These are phyloP conservation scores for Daldinia eschscholtzii DNA, from an alignment of 2,329 filamentous ascomycete genomes.

Conservation along the genomic window DNA sequence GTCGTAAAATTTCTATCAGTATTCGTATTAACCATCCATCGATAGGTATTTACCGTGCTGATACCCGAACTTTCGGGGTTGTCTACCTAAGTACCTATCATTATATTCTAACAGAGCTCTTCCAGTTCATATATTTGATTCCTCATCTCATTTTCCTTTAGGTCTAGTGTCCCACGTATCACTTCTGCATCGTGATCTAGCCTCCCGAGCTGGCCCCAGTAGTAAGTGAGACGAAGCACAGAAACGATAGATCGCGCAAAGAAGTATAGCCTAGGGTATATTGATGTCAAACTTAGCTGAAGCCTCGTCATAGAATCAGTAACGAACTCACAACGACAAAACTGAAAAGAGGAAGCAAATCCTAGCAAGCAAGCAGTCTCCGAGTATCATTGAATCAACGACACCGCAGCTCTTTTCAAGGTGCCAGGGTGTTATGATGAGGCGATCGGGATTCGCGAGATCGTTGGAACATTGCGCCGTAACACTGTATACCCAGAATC, in stretches of 20 bases:
- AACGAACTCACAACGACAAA: constrained; percentile 36
- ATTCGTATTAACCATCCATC: not conserved
- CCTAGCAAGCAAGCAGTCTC: constrained; percentile 33
- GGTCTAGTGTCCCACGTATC: not conserved
- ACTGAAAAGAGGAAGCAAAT: constrained; percentile 34
- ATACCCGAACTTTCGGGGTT: too few species aligned
- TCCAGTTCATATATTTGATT: not conserved
- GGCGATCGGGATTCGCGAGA: not conserved
- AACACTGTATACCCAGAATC: not conserved
- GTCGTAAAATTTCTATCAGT: not conserved
- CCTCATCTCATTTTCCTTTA: not conserved
- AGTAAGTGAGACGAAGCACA: not conserved
- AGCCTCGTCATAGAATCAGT: too few species aligned
- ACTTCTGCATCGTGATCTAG: not conserved
- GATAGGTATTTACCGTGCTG: too few species aligned
- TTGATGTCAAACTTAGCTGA: not conserved
- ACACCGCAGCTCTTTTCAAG: not conserved
- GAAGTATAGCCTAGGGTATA: not conserved
- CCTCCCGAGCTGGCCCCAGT: not conserved
- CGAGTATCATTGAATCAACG: constrained; percentile 12
- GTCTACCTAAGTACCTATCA: not conserved
- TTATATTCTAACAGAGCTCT: not conserved
- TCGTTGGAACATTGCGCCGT: not conserved
- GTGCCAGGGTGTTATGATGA: not conserved
- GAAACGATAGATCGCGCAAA: not conserved